These are phyloP conservation scores for Phallus indusiatus DNA, from an alignment of 768 basidiomycete species.

Conservation along the genomic window DNA sequence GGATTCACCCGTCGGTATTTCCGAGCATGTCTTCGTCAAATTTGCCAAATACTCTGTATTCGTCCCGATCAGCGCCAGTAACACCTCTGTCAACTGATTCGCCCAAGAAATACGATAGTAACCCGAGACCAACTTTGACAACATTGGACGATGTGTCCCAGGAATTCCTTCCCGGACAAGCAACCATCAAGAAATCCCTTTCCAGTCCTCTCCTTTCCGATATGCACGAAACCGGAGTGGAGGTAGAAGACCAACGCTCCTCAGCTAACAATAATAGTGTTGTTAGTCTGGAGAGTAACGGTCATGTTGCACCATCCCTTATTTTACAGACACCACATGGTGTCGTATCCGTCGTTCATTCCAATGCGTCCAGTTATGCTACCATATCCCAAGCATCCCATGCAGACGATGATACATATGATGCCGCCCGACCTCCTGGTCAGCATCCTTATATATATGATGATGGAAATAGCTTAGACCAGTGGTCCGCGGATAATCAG, in stretches of 20 bases:
- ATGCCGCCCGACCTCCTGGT: not conserved
- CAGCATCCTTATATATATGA: not conserved
- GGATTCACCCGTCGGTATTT: not conserved
- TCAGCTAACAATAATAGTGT: not conserved
- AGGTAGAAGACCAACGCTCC: not conserved
- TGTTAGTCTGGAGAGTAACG: not conserved
- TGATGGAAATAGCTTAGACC: slow-evolving; percentile 2
- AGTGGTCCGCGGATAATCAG: not conserved
- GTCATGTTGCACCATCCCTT: slow-evolving; percentile 4
- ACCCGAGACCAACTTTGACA: not conserved
- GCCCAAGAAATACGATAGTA: not conserved
- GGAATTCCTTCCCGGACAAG: slow-evolving; percentile 4
- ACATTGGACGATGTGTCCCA: slow-evolving; percentile 1
- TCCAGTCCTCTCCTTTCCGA: slow-evolving; percentile 10
- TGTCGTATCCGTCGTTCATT: slow-evolving; percentile 3
- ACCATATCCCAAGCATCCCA: not conserved
- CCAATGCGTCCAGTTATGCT: slow-evolving; percentile 3
- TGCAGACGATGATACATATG: not conserved
- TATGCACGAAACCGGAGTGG: slow-evolving; percentile 8
- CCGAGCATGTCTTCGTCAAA: not conserved
- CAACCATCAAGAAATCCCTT: slow-evolving; percentile 6
- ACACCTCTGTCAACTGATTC: not conserved
- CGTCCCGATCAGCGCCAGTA: not conserved
- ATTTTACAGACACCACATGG: slow-evolving; percentile 7
- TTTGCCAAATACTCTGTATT: not conserved